These are phyloP conservation scores for Metarhizium brunneum DNA, from an alignment of 2,329 filamentous ascomycete species.

Conservation along the genomic window DNA sequence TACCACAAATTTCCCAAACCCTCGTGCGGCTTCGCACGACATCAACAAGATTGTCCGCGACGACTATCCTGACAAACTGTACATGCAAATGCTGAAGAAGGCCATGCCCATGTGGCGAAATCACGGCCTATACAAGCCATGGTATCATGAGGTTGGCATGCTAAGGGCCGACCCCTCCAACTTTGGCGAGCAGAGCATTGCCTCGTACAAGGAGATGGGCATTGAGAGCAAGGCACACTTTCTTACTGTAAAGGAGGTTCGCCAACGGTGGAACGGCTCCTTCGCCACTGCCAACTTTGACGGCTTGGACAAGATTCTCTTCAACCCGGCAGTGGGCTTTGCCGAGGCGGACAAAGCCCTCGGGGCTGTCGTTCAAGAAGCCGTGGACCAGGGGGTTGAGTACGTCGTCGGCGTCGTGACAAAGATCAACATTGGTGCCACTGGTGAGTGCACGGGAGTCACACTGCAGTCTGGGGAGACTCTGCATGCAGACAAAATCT, in stretches of 20 bases:
- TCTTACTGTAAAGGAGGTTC: conserved; percentile 41
- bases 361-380: conserved; percentile 41
- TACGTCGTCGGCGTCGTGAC: conserved; percentile 43
- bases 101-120: conserved; percentile 30
- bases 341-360: conserved; percentile 49
- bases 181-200: conserved; percentile 34
- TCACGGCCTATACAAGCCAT: conserved; percentile 40
- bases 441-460: conserved; percentile 40
- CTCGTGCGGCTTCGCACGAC: conserved; percentile 35
- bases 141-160: conserved; percentile 52
- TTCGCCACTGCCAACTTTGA: conserved; percentile 49
- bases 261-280: conserved; percentile 43
- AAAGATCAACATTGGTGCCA: conserved; percentile 34
- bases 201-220: conserved; percentile 24
- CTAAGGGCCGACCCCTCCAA: conserved; percentile 29
- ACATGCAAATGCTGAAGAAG: conserved; percentile 29
- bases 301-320: conserved; percentile 43
- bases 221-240: conserved; percentile 30
- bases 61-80: conserved; percentile 30
- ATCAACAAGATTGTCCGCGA: conserved; percentile 35
- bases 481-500: conserved; percentile 40
- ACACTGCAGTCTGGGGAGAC: conserved; percentile 33
- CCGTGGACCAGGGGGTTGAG: conserved; percentile 43
- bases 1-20: conserved; percentile 25
- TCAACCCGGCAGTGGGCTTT: conserved; percentile 51